These are phyloP conservation scores for Penicillium italicum DNA, from an alignment of 2,329 filamentous ascomycete genomes.

Conservation along the genomic window DNA sequence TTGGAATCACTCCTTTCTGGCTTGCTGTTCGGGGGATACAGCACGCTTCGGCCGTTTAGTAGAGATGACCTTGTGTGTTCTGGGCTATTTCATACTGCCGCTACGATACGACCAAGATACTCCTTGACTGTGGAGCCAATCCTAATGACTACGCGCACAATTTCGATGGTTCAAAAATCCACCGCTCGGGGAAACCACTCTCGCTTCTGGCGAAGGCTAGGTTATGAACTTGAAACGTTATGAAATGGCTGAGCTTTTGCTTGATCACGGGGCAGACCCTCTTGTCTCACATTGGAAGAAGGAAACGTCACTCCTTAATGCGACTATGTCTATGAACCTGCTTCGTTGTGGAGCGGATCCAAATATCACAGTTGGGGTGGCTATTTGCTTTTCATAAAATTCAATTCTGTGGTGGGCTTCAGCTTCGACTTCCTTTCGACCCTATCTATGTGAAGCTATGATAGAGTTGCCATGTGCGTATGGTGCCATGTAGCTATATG, in stretches of 20 bases:
- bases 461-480: neutral
- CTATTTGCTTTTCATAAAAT: neutral
- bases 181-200: neutral
- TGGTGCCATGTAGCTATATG: neutral
- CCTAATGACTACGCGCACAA: neutral
- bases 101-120: neutral
- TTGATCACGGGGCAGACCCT: neutral
- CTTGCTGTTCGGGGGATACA: neutral
- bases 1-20: neutral
- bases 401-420: neutral
- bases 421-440: no score
- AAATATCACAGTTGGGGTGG: neutral
- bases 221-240: neutral
- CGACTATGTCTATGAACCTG: neutral
- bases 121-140: neutral
- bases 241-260: neutral
- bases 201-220: neutral
- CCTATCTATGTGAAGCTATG: no score
- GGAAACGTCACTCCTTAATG: neutral
- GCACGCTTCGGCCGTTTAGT: neutral
- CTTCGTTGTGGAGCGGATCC: constrained; percentile 1
- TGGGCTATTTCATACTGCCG: neutral
- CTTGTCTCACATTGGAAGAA: neutral
- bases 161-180: neutral
- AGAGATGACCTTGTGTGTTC: neutral